Evolutionary conservation across 805 yeast species (phyloP), one percentile per base, ranked within the genome.

Genomic region (Scheffersomyces stipitis): DNA sequence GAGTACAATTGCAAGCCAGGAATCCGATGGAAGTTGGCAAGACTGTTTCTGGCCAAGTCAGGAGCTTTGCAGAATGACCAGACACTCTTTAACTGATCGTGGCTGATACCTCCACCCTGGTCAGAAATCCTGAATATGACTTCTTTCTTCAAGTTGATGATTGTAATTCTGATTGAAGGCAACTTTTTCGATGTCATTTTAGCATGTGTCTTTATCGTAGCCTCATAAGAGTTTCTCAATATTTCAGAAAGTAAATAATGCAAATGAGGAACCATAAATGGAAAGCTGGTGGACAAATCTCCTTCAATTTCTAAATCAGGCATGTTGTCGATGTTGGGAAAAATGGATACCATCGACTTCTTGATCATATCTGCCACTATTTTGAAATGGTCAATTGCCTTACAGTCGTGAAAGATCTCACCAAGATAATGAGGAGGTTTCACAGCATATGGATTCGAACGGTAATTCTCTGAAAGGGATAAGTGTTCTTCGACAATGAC

Each of bases 401-500:
- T 76, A 55, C 96, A 85, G 44, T 79, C 74, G 45, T 86, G 80
- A 53, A 87, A 87, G 12, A 93, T 87, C 52, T 86, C 96, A 22
- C 98, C 78, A 61, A 76, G 60, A 58, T 77, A 71, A 61, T 75
- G 71, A 18, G 80, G 69, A 12, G 84, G 76, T 55, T 75, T 70
- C 30, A 51, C 52, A 22, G 64, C 66, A 40, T 75, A 61, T 5
- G 76, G 76, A 18, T 75, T 75, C 4, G 58, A 49, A 35, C 66
- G 62, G 57, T 78, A 83, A 41, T 84, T 77, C 24, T 80, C 75
- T 0, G 95, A 78, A 34, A 93, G 72, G 7, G 93, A 80, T 26
- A 87, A 64, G 63, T 93, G 98, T 57, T 91, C 96, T 63, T 91
- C 96, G 29, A 88, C 87, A 44, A 91, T 83, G 31, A 91, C 83